phyloP scores from a whole-genome alignment of 2,329 filamentous ascomycete genomes.

The Rutstroemia sp. region DNA sequence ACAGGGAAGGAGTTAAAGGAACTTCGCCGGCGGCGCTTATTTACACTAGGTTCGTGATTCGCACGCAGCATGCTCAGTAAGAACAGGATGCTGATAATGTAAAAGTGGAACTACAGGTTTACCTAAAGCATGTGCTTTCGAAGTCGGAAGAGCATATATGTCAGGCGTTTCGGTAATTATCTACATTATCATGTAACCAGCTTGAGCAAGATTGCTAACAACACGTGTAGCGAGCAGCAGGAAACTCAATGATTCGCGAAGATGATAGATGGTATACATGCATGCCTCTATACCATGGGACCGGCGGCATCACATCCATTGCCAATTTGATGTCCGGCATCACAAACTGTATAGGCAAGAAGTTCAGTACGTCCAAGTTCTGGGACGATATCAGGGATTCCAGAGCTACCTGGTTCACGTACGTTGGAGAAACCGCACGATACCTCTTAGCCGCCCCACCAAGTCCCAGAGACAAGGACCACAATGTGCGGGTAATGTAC shows the following conservation, averaged over 20 bases:
- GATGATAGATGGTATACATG: constrained; percentile 64
- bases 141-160: constrained; percentile 36
- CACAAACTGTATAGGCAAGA: constrained; percentile 55
- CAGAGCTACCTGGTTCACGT: constrained; percentile 62
- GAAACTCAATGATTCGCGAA: constrained; percentile 11
- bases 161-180: constrained; percentile 19
- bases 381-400: constrained; percentile 66
- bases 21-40: constrained; percentile 55
- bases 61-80: neutral
- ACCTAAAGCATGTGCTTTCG: constrained; percentile 63
- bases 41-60: constrained; percentile 51
- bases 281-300: constrained; percentile 30
- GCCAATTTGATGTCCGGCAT: constrained; percentile 31
- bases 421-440: constrained; percentile 70
- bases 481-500: constrained; percentile 51
- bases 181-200: neutral
- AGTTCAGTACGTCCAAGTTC: constrained; percentile 63
- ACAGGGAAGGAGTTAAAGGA: constrained; percentile 43
- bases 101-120: constrained; percentile 64
- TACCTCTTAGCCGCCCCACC: constrained; percentile 65
- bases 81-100: neutral
- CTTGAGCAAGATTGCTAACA: neutral
- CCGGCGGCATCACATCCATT: constrained; percentile 36
- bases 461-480: constrained; percentile 50
- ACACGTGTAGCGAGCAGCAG: neutral